Percentiles rank a stretch among this genome's conserved stretches.
phyloP scores from a whole-genome alignment of 2,329 filamentous ascomycete species.

The Alternaria consortialis region DNA sequence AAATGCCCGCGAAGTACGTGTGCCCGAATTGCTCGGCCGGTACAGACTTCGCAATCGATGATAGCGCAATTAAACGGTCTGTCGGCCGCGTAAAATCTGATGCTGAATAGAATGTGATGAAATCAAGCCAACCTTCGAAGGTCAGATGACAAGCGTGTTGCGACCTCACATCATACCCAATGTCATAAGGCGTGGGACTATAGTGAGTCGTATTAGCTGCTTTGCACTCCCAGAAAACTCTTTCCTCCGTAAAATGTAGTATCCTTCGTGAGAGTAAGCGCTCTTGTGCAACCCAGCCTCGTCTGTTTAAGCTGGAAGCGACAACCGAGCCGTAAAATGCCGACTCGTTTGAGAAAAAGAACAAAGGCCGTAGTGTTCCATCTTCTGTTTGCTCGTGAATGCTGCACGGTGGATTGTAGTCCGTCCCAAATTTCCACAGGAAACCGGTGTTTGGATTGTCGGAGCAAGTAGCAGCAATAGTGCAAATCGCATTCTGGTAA shows the following conservation, averaged over 20 bases:
- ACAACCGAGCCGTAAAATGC: neutral
- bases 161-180: too few relatives aligned
- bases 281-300: neutral
- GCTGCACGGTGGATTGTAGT: neutral
- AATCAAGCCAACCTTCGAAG: too few relatives aligned
- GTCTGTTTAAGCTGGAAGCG: neutral
- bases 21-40: too few relatives aligned
- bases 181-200: too few relatives aligned
- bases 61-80: too few relatives aligned
- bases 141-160: too few relatives aligned
- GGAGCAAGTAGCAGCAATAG: neutral
- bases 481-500: neutral
- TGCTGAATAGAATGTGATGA: too few relatives aligned
- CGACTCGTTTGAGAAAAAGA: neutral
- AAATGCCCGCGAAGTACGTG: too few relatives aligned
- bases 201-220: too few relatives aligned
- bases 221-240: neutral
- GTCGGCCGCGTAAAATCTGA: too few relatives aligned
- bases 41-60: too few relatives aligned
- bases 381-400: neutral
- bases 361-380: neutral
- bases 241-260: neutral
- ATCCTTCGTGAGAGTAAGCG: neutral
- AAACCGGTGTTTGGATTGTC: neutral
- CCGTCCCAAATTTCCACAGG: accelerated